Percentiles rank a stretch among this genome's conserved stretches.
These are phyloP conservation scores for Nicotiana benthamiana DNA, from an alignment of 257 asterid species.

Conservation along the genomic window DNA sequence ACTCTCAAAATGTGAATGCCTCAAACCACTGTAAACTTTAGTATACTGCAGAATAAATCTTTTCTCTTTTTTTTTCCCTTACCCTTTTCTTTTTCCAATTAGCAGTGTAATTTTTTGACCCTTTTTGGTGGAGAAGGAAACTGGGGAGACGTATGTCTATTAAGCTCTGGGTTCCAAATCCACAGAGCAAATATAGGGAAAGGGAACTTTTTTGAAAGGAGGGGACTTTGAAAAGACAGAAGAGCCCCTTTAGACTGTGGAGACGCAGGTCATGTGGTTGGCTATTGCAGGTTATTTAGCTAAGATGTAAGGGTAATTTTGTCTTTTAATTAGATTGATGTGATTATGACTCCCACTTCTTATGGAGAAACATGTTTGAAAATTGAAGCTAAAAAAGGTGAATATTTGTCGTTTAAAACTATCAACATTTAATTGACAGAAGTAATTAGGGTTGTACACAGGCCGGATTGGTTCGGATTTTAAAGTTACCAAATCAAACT, in stretches of 20 bases:
- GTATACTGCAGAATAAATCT: neutral
- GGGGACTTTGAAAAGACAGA: neutral
- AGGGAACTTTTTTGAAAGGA: neutral
- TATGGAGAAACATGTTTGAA: neutral
- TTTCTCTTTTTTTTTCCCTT: neutral
- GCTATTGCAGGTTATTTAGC: neutral
- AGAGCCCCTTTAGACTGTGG: neutral
- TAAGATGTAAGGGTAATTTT: neutral
- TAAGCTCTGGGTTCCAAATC: neutral
- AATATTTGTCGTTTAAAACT: neutral
- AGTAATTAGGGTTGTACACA: too few species aligned
- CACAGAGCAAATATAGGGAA: neutral
- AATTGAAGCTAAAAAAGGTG: neutral
- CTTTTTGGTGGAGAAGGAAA: neutral
- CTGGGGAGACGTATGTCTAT: constrained; percentile 2
- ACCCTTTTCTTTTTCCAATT: neutral
- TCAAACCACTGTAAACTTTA: neutral
- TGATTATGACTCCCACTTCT: neutral
- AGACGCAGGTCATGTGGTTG: neutral
- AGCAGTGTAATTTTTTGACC: neutral
- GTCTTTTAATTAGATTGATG: neutral
- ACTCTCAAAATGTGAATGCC: neutral
- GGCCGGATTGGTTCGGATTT: too few species aligned
- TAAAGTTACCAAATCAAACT: too few species aligned
- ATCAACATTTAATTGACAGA: neutral